Conservation (phyloP, 345 rosid genomes). For the Linum usitatissimum region DNA sequence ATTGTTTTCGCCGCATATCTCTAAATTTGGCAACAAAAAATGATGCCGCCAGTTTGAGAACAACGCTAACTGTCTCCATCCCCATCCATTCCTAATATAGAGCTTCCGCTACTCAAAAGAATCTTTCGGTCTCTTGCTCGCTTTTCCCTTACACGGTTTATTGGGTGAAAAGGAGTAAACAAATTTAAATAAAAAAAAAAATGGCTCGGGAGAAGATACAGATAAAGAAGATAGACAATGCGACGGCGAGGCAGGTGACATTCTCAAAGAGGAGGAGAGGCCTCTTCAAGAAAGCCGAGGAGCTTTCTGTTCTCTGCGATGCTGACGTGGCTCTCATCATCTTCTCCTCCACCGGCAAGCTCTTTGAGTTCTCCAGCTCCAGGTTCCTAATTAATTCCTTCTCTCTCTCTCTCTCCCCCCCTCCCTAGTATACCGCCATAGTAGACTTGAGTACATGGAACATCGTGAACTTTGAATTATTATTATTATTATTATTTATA, state of each 20-base stretch:
- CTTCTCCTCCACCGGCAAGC: conserved; percentile 6
- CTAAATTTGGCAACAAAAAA: too few species aligned
- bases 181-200: background rate
- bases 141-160: too few species aligned
- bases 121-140: too few species aligned
- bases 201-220: conserved; percentile 8
- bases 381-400: background rate
- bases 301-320: conserved; percentile 5
- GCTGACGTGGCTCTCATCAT: conserved; percentile 5
- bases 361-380: conserved; percentile 4
- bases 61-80: too few species aligned
- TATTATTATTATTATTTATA: too few species aligned
- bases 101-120: too few species aligned
- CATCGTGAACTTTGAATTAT: too few species aligned
- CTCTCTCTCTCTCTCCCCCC: conserved; percentile 5
- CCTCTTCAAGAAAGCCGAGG: conserved; percentile 2
- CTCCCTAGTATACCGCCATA: background rate
- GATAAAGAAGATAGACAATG: conserved; percentile 3
- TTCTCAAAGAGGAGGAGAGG: conserved; percentile 4
- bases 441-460: too few species aligned
- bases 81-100: too few species aligned
- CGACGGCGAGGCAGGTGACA: conserved; percentile 5
- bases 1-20: too few species aligned
- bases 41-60: too few species aligned
- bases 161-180: too few species aligned